A percentile compares a stretch with the other conserved stretches of the same genome.
These are phyloP conservation scores for Tuber borchii DNA, from an alignment of 495 filamentous ascomycete genomes.

Conservation along the genomic window DNA sequence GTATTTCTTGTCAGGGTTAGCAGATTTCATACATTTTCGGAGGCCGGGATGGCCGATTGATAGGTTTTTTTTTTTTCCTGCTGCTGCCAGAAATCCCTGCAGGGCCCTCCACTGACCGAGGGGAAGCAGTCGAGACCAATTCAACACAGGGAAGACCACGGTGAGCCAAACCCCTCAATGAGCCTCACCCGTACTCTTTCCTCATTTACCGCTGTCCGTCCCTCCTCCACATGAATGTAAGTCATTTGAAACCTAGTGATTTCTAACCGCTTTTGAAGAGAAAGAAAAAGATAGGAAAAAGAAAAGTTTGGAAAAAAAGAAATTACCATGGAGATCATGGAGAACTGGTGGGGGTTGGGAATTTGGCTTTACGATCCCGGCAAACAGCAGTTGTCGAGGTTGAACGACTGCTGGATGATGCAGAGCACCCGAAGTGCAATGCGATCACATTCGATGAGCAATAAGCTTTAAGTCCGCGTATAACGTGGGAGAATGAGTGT, in stretches of 20 bases:
- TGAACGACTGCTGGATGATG: not conserved
- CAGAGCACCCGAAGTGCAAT: not conserved
- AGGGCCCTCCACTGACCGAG: not conserved
- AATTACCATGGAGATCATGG: slow-evolving; percentile 4
- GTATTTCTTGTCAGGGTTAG: slow-evolving; percentile 1
- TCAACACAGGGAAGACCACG: not conserved
- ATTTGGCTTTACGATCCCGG: not conserved
- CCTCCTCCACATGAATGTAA: slow-evolving; percentile 3
- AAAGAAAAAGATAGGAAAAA: not conserved
- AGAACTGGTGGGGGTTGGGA: not conserved
- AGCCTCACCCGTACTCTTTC: slow-evolving; percentile 1
- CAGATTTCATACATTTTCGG: slow-evolving; percentile 7
- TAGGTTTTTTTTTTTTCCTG: not conserved
- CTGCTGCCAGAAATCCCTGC: not conserved
- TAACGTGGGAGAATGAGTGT: not conserved
- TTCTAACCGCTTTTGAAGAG: not conserved
- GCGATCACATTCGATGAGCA: not conserved
- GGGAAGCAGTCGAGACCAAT: not conserved
- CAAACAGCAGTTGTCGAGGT: not conserved
- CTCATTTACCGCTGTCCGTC: slow-evolving; percentile 3
- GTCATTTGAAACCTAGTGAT: not conserved
- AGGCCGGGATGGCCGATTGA: not conserved
- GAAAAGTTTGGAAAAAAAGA: not conserved
- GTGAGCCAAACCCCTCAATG: not conserved
- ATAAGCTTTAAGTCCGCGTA: not conserved